Evolutionary conservation across 1,139 yeast species (phyloP).

Genomic region (Taiozyma sp.): DNA sequence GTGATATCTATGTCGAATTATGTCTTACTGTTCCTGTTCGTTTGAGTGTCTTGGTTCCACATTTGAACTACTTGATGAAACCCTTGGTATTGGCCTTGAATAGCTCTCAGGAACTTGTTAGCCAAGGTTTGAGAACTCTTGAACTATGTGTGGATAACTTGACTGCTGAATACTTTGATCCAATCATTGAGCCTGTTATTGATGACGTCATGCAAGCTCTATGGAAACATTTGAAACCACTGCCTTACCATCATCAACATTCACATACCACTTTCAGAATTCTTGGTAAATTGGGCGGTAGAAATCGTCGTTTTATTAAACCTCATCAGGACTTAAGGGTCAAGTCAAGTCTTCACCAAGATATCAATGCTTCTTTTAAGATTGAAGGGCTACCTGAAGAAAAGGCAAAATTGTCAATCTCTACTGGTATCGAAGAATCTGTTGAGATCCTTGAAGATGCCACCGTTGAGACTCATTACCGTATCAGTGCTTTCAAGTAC

Average conservation of each 20-base stretch:
- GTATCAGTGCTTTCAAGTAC: conserved; percentile 74
- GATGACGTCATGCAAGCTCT: conserved; percentile 91
- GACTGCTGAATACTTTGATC: conserved; percentile 95
- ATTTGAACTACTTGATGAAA: conserved; percentile 78
- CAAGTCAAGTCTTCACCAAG: conserved; percentile 58
- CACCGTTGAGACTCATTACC: conserved; percentile 59
- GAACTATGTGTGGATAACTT: conserved; percentile 96
- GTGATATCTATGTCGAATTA: conserved; percentile 90
- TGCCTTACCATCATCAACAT: conserved; percentile 86
- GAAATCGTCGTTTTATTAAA: conserved; percentile 80
- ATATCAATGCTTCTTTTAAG: conserved; percentile 61
- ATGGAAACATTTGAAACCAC: conserved; percentile 87
- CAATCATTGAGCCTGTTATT: conserved; percentile 92
- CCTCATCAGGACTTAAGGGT: conserved; percentile 65
- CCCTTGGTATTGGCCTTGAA: conserved; percentile 90
- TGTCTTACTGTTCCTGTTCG: conserved; percentile 96
- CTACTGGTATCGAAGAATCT: conserved; percentile 83
- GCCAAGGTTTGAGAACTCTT: conserved; percentile 90
- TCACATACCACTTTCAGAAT: conserved; percentile 93
- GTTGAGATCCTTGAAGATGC: conserved; percentile 60
- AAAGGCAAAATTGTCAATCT: conserved; percentile 65
- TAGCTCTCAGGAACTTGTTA: conserved; percentile 86
- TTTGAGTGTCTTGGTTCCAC: conserved; percentile 89
- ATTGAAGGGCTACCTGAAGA: conserved; percentile 60
- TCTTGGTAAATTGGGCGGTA: conserved; percentile 92